Evolutionary conservation across 192 early-diverging fungal species (phyloP).

Genomic region (Coemansia sp.): DNA sequence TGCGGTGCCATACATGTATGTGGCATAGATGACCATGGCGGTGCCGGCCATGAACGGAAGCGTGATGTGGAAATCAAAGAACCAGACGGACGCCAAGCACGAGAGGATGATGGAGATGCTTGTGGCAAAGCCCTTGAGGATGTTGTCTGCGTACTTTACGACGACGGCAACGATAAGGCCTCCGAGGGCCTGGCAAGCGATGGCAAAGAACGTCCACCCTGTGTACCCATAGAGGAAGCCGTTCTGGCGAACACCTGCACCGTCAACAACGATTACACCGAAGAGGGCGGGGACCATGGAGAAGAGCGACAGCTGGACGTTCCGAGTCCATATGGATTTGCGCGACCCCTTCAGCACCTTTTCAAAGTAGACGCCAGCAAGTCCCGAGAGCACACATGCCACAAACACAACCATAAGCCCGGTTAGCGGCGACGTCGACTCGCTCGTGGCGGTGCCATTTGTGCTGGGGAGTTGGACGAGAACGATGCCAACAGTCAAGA

Average conservation of each 20-base stretch:
- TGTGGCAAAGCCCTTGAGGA: conserved; percentile 98
- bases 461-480: conserved; percentile 72
- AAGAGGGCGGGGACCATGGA: conserved; percentile 77
- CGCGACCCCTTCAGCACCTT: conserved; percentile 90
- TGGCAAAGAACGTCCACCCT: conserved; percentile 75
- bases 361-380: conserved; percentile 99
- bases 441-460: neutral
- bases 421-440: conserved; percentile 46
- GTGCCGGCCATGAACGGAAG: conserved; percentile 72
- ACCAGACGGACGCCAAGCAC: conserved; percentile 73
- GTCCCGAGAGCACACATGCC: conserved; percentile 88
- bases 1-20: conserved; percentile 66
- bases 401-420: conserved; percentile 78
- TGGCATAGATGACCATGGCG: conserved; percentile 69
- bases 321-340: conserved; percentile 84
- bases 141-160: conserved; percentile 98
- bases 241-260: conserved; percentile 60
- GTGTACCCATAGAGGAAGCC: conserved; percentile 96
- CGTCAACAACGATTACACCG: conserved; percentile 77
- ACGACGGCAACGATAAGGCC: conserved; percentile 94
- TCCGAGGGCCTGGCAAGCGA: conserved; percentile 85
- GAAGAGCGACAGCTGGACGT: conserved; percentile 89
- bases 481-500: conserved; percentile 85
- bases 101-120: conserved; percentile 94
- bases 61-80: conserved; percentile 82